Percentiles rank a stretch among this genome's conserved stretches.
These are phyloP conservation scores for Kregervanrija delftensis DNA, from an alignment of 805 yeast species.

Conservation along the genomic window DNA sequence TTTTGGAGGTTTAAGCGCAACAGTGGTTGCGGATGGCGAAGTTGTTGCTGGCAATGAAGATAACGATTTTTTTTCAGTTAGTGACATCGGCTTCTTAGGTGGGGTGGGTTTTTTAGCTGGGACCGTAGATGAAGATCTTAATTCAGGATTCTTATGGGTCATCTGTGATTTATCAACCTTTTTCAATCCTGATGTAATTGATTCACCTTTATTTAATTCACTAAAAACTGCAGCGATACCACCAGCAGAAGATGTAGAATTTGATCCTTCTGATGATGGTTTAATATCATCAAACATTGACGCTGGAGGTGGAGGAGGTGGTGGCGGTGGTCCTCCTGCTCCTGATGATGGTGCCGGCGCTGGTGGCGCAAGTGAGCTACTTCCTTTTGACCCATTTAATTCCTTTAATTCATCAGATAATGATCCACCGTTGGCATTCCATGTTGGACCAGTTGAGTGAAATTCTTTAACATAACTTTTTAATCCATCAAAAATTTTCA, in stretches of 20 bases:
- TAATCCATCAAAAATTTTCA: conserved; percentile 60
- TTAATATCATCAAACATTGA: conserved; percentile 44
- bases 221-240: conserved; percentile 89
- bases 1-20: conserved; percentile 37
- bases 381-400: background rate
- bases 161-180: conserved; percentile 90
- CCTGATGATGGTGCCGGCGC: conserved; percentile 24
- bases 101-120: conserved; percentile 60
- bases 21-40: conserved; percentile 5
- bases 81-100: conserved; percentile 73
- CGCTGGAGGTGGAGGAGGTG: conserved; percentile 88
- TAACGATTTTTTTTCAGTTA: conserved; percentile 30
- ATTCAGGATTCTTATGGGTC: conserved; percentile 87
- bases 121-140: conserved; percentile 53
- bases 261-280: conserved; percentile 17
- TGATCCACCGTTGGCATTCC: conserved; percentile 60
- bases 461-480: conserved; percentile 66
- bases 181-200: conserved; percentile 76
- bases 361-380: conserved; percentile 12
- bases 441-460: conserved; percentile 80
- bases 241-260: conserved; percentile 16
- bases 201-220: conserved; percentile 81
- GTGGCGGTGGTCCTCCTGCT: conserved; percentile 37
- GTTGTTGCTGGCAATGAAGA: conserved; percentile 5
- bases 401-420: conserved; percentile 43